Evolutionary conservation across 306 rosid species (phyloP).

Genomic region (Purshia tridentata): DNA sequence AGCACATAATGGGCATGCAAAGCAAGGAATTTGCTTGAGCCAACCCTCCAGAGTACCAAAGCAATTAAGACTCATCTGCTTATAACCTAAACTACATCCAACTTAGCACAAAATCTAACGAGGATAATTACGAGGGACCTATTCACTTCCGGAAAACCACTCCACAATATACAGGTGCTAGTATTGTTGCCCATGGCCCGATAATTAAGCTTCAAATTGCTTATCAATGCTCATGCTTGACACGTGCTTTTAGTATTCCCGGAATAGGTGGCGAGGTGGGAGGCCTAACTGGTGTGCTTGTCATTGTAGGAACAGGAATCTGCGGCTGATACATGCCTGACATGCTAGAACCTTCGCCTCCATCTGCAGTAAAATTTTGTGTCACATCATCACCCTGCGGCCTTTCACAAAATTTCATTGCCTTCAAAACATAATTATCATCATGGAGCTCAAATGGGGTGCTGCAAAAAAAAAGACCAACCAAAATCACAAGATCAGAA

Average conservation of each 20-base stretch:
- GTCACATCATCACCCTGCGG: constrained; percentile 48
- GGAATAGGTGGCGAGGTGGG: constrained; percentile 93
- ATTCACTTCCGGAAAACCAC: constrained; percentile 38
- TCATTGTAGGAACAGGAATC: constrained; percentile 41
- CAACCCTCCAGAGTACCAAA: constrained; percentile 18
- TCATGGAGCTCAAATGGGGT: constrained; percentile 98
- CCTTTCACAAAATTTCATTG: constrained; percentile 77
- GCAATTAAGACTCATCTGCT: constrained; percentile 34
- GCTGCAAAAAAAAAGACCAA: constrained; percentile 46
- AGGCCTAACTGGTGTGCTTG: constrained; percentile 53
- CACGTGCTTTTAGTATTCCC: constrained; percentile 89
- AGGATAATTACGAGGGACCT: constrained; percentile 26
- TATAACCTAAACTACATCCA: constrained; percentile 43
- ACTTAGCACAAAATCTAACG: constrained; percentile 29
- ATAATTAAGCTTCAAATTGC: constrained; percentile 17
- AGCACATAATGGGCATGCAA: no score
- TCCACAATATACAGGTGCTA: constrained; percentile 65
- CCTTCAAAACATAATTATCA: constrained; percentile 85
- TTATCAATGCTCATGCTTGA: constrained; percentile 75
- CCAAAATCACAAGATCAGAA: neutral
- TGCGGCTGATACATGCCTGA: constrained; percentile 56
- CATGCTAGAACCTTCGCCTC: constrained; percentile 80
- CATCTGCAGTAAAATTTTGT: constrained; percentile 46
- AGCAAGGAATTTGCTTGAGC: no score
- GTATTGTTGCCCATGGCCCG: constrained; percentile 30